Conservation (phyloP, 805 yeast species). For the Cyberlindnera mississippiensis region DNA sequence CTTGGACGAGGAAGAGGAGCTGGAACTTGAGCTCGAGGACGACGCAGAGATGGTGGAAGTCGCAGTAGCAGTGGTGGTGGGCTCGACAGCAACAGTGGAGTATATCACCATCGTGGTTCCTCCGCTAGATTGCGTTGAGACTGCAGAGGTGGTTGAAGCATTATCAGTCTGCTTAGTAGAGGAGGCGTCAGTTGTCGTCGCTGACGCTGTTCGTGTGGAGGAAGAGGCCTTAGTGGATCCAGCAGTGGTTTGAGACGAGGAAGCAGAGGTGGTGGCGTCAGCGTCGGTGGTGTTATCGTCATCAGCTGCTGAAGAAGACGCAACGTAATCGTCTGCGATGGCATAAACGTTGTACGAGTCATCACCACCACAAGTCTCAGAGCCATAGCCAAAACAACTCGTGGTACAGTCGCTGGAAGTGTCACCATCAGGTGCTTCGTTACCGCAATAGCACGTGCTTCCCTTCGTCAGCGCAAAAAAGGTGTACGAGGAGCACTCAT, state of each 20-base stretch:
- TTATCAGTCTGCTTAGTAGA: conserved; percentile 21
- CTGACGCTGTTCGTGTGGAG: conserved; percentile 20
- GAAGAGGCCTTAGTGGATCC: background rate
- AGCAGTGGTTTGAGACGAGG: background rate
- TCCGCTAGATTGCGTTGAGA: conserved; percentile 16
- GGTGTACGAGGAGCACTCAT: conserved; percentile 38
- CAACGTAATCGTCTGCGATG: conserved; percentile 4
- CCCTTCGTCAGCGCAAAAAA: conserved; percentile 47
- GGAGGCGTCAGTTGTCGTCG: conserved; percentile 21
- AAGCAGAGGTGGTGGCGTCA: background rate
- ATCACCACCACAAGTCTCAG: conserved; percentile 62
- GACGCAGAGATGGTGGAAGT: conserved; percentile 13
- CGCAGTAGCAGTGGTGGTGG: conserved; percentile 16
- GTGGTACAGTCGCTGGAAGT: conserved; percentile 33
- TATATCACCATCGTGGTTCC: conserved; percentile 22
- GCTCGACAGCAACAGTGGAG: conserved; percentile 20
- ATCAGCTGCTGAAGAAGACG: background rate
- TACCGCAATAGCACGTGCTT: conserved; percentile 56
- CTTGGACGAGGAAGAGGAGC: conserved; percentile 16
- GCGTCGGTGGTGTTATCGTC: background rate
- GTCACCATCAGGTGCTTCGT: conserved; percentile 36
- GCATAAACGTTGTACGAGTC: conserved; percentile 41
- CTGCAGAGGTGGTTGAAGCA: conserved; percentile 24
- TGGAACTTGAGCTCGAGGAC: conserved; percentile 27
- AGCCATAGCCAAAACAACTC: conserved; percentile 53